Base-by-base conservation (phyloP, 1,139 yeast genomes). In the Keqinozyma sinolaborantium region DNA sequence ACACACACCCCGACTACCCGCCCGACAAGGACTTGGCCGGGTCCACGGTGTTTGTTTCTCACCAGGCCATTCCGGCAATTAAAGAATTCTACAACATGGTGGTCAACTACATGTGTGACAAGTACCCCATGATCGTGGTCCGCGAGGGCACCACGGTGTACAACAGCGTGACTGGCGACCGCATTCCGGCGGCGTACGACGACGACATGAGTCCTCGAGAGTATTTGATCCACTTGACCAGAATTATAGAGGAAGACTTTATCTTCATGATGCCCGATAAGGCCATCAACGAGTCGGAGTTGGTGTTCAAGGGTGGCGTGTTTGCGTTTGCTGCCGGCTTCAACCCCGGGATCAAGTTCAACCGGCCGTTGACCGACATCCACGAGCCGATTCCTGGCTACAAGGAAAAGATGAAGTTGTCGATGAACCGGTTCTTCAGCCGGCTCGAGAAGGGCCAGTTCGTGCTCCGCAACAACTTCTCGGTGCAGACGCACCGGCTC, bases 261-360 rank as follows among this genome's bases (percentile, higher is more conserved):
- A 59, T 83, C 32, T 56, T 83, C 6, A 47, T 83, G 40, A 51
- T 74, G 38, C 74, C 70, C 36, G 83, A 80, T 45, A 23, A 23
- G 11, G 11, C 12, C 11, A 47, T 58, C 10, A 64, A 59, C 24
- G 67, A 64, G 10, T 70, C 69, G 26, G 85, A 83, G 52, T 83
- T 81, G 51, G 67, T 68, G 35, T 66, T 81, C 47, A 71, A 82
- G 39, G 83, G 76, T 1, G 86, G 85, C 0, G 61, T 77, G 0
- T 73, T 81, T 48, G 79, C 79, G 3, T 83, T 81, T 58, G 88
- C 94, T 0, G 80, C 84, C 3, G 94, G 92, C 0, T 84, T 84
- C 51, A 73, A 79, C 42, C 92, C 90, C 2, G 47, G 52, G 5
- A 68, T 62, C 24, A 70, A 82, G 36, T 67, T 81, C 47, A 65